These are phyloP conservation scores for Gynostemma pentaphyllum DNA, from an alignment of 306 rosid genomes.

Conservation along the genomic window DNA sequence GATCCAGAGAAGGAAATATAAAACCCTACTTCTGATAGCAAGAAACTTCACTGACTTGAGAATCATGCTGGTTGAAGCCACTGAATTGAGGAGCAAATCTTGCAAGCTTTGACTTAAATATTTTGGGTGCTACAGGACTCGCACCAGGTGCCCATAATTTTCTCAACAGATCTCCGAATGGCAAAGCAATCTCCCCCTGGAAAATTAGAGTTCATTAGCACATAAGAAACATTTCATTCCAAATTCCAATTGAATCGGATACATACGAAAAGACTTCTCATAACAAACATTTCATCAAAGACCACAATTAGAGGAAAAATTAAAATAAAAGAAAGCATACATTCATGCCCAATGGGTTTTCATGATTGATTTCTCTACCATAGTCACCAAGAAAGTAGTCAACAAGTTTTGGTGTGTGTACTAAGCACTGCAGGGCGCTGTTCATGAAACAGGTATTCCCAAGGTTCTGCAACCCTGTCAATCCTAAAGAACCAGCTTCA, in stretches of 20 bases:
- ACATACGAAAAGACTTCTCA: too few relatives aligned
- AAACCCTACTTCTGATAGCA: slow-evolving; percentile 8
- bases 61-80: slow-evolving; percentile 99
- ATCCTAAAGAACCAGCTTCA: slow-evolving; percentile 91
- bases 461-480: slow-evolving; percentile 85
- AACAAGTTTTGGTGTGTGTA: slow-evolving; percentile 91
- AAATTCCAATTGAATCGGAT: too few relatives aligned
- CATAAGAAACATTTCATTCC: background rate
- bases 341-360: slow-evolving; percentile 91
- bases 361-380: slow-evolving; percentile 77
- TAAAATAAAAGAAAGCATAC: slow-evolving; percentile 35
- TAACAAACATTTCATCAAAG: too few relatives aligned
- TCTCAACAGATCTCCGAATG: slow-evolving; percentile 89
- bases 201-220: slow-evolving; percentile 20
- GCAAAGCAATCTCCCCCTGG: slow-evolving; percentile 96
- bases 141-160: slow-evolving; percentile 99
- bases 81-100: slow-evolving; percentile 97
- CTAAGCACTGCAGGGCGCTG: slow-evolving; percentile 92
- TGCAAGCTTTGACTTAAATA: slow-evolving; percentile 86
- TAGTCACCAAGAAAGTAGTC: slow-evolving; percentile 97
- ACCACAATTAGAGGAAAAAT: too few relatives aligned
- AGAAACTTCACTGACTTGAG: slow-evolving; percentile 65
- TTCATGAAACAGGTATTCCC: slow-evolving; percentile 99
- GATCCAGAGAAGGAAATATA: slow-evolving; percentile 20
- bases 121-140: slow-evolving; percentile 69